A percentile compares a stretch with the other conserved stretches of the same genome.
Conservation (phyloP, 2,329 filamentous ascomycete genomes). For the Trichoderma atrobrunneum region DNA sequence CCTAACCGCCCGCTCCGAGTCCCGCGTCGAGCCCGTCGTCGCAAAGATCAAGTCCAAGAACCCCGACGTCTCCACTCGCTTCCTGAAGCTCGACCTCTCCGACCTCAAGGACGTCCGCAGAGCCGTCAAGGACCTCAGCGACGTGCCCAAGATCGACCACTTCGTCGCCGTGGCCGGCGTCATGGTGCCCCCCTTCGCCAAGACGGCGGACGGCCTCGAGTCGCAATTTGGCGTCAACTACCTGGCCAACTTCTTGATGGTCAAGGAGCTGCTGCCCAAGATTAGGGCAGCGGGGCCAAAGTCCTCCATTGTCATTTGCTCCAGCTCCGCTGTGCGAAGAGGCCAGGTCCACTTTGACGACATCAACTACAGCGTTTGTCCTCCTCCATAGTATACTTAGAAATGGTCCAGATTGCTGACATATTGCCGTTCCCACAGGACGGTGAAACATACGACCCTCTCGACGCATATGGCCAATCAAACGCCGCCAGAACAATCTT, state of each 20-base stretch:
- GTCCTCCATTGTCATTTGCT: conserved; percentile 15
- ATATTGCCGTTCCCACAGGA: neutral
- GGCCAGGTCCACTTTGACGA: conserved; percentile 11
- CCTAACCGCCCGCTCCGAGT: neutral
- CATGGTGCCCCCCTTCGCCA: conserved; percentile 16
- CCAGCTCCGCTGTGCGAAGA: conserved; percentile 3
- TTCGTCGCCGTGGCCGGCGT: conserved; percentile 18
- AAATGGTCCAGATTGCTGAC: neutral
- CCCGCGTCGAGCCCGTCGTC: conserved; percentile 8
- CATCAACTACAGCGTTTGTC: conserved; percentile 11
- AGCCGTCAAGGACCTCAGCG: conserved; percentile 4
- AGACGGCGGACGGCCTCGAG: conserved; percentile 24
- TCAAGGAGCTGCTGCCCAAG: conserved; percentile 44
- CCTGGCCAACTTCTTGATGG: conserved; percentile 51
- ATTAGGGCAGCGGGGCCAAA: conserved; percentile 7
- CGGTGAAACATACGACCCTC: conserved; percentile 11
- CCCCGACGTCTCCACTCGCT: neutral
- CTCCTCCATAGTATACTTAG: neutral
- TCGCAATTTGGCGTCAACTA: conserved; percentile 52
- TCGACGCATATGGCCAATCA: conserved; percentile 15
- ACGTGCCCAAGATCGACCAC: conserved; percentile 16
- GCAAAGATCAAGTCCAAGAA: neutral
- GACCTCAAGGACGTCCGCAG: neutral
- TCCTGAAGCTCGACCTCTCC: conserved; percentile 13
- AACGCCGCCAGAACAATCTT: conserved; percentile 20